Evolutionary conservation across 2,329 filamentous ascomycete species (phyloP), one percentile per base, ranked within the genome.

Genomic region (Xylariaceae sp.): DNA sequence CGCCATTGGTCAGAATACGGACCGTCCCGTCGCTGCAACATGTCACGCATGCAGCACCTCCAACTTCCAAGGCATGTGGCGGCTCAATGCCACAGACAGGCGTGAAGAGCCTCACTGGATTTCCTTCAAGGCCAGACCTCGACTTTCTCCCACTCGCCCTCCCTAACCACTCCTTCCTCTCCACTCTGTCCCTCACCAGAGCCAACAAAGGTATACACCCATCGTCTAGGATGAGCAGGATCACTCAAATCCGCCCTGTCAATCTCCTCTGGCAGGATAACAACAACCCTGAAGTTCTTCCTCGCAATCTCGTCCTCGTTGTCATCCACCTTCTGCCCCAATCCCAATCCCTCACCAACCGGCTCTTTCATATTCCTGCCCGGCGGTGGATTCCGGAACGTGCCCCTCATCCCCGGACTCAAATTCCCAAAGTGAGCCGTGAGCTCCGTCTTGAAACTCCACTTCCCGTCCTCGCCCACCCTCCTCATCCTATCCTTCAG

Each of bases 361-460:
- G 76, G 60, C 63, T 81, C 56, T 57, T 78, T 69, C 59, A 86
- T 65, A 43, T 83, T 76, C 53, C 75, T 73, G 0, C 88, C 88
- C 0, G 87, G 86, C 6, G 80, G 74, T 64, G 94, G 79, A 65
- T 87, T 83, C 68, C 82, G 85, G 67, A 90, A 91, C 9, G 81
- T 78, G 10, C 86, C 87, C 66, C 91, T 79, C 83, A 96, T 90
- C 1, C 75, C 73, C 6, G 92, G 92, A 58, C 81, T 86, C 59
- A 94, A 71, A 67, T 96, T 96, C 17, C 90, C 92, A 78, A 96
- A 97, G 66, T 94, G 89, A 43, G 82, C 88, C 44, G 88, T 90
- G 35, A 96, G 68, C 70, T 96, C 90, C 55, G 75, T 85, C 42
- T 73, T 72, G 86, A 90, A 96, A 58, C 80, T 86, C 89, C 90